Evolutionary conservation across 2,329 filamentous ascomycete species (phyloP), one percentile per base, ranked within the genome.

Genomic region (Cladosporium phlei): DNA sequence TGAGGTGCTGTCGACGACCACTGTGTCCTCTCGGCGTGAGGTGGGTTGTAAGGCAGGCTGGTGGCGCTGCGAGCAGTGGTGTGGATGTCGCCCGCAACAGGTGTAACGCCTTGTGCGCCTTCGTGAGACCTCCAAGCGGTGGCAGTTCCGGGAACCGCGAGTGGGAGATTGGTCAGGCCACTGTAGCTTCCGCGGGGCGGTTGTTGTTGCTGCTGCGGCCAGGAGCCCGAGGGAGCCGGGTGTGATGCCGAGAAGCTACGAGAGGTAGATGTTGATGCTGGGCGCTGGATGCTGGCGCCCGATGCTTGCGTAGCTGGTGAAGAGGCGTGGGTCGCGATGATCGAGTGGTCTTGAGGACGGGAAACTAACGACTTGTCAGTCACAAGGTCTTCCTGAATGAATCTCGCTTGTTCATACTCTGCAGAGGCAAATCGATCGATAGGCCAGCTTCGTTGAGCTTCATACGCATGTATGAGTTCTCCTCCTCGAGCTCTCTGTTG

Each of bases 401-500:
- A 11, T 11, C 14, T 17, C 39, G 12, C 29, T 11, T 37, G 14
- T n/a, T 39, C 29, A 33, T 38, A 54, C 56, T 49, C 29, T 48
- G 47, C 37, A 49, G 33, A 25, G 53, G 45, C 16, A 55, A 22
- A 24, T 47, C 54, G 10, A 53, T 29, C 28, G 46, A 38, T 34
- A 69, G 66, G 9, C 70, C 64, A 19, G 69, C 66, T 49, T 73
- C 69, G 25, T 63, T 68, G 38, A 79, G 63, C 54, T 75, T 72
- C 43, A 68, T 66, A 48, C 73, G 71, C 32, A 80, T 64, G 35
- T 71, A 68, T n/a, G 66, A 66, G 50, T 77, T 75, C 57, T 80
- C 77, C 46, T 73, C 69, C 57, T 79, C 75, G 28, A 80, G 62
- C 51, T 74, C 72, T 25, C 73, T 68, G 57, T 78, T 79, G 5